A percentile compares a stretch with the other conserved stretches of the same genome.
Conservation (phyloP, 179 eudicot genomes). For the Nepenthes alata region DNA sequence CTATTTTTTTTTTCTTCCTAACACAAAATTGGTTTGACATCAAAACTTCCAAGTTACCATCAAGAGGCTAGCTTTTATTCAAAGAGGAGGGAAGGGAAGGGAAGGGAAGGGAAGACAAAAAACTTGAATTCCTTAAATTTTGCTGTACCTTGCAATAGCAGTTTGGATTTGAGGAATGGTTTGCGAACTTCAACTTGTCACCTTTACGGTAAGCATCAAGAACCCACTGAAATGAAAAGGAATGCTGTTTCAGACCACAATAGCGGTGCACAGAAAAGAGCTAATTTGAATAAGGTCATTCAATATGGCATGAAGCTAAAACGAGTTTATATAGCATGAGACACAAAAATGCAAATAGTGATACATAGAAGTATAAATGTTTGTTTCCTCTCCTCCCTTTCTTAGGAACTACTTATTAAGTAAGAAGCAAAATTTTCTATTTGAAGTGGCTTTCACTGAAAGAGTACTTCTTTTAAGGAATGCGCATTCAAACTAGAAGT, state of each 20-base stretch:
- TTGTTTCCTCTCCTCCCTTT: too few relatives aligned
- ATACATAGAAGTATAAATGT: too few relatives aligned
- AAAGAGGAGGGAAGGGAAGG: neutral
- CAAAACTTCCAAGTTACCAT: neutral
- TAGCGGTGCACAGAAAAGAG: neutral
- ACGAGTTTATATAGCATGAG: too few relatives aligned
- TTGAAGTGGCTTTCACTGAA: neutral
- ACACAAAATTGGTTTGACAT: neutral
- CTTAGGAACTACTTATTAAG: neutral
- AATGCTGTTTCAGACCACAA: neutral
- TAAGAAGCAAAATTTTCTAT: neutral
- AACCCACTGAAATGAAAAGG: slow-evolving; percentile 48
- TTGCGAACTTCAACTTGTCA: slow-evolving; percentile 91
- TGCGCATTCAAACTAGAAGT: neutral
- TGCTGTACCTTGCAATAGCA: slow-evolving; percentile 72
- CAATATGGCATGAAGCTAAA: too few relatives aligned
- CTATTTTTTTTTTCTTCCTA: too few relatives aligned
- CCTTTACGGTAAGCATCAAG: slow-evolving; percentile 96
- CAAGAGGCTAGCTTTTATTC: neutral
- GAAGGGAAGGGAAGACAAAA: neutral
- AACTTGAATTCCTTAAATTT: neutral
- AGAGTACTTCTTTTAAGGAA: neutral
- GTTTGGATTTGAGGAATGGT: slow-evolving; percentile 84
- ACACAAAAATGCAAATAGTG: too few relatives aligned
- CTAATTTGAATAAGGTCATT: too few relatives aligned